Conservation (phyloP, 176 grass and related monocot species). For the Eremochloa ophiuroides region DNA sequence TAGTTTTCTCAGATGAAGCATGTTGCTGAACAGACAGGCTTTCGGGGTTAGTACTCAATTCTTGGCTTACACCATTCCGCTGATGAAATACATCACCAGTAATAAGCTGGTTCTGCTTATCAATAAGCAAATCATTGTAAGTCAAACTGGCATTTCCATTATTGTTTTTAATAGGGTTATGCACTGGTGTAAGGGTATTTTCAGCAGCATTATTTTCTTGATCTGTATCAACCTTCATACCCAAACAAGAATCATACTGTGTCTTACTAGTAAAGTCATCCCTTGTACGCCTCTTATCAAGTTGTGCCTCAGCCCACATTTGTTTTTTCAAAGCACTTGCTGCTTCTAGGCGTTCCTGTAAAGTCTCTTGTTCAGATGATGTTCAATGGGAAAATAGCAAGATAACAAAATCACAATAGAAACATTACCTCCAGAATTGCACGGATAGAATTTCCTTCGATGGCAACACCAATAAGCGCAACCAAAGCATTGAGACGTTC, state of each 20-base stretch:
- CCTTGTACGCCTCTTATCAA: conserved; percentile 81
- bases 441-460: conserved; percentile 76
- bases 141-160: conserved; percentile 34
- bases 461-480: conserved; percentile 74
- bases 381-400: conserved; percentile 18
- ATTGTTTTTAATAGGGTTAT: conserved; percentile 35
- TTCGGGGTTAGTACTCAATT: conserved; percentile 41
- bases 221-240: conserved; percentile 35
- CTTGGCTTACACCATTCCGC: conserved; percentile 46
- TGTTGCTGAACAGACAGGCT: conserved; percentile 59
- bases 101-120: conserved; percentile 44
- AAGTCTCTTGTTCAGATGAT: conserved; percentile 20
- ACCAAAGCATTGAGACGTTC: conserved; percentile 85
- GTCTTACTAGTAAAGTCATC: conserved; percentile 65
- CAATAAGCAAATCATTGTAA: conserved; percentile 34
- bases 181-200: conserved; percentile 23
- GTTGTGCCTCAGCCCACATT: conserved; percentile 97
- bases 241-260: conserved; percentile 41
- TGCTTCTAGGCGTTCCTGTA: conserved; percentile 88
- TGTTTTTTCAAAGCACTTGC: conserved; percentile 95
- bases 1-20: conserved; percentile 78
- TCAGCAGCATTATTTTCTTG: conserved; percentile 50
- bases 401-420: background rate
- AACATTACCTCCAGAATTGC: conserved; percentile 45
- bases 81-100: conserved; percentile 34